A percentile compares a stretch with the other conserved stretches of the same genome.
These are phyloP conservation scores for Monilinia fructigena DNA, from an alignment of 2,329 filamentous ascomycete species.

Conservation along the genomic window DNA sequence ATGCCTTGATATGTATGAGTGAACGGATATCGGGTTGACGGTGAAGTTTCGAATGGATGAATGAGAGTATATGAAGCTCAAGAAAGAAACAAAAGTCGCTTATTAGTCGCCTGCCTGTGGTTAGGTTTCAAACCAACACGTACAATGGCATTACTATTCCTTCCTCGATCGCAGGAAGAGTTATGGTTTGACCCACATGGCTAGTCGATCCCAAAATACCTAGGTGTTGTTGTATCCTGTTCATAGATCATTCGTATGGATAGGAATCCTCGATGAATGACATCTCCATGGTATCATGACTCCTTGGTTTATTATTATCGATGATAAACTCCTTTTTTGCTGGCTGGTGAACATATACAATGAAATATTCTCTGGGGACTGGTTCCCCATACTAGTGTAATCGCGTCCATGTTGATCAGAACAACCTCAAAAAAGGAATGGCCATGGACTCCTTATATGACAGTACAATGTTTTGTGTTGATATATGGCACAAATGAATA, in stretches of 20 bases:
- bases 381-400: background rate
- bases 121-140: background rate
- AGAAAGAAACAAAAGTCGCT: background rate
- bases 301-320: background rate
- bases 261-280: background rate
- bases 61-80: background rate
- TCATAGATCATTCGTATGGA: background rate
- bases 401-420: background rate
- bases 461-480: background rate
- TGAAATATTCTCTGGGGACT: background rate
- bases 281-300: background rate
- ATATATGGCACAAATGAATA: background rate
- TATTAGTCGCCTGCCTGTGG: background rate
- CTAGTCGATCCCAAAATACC: background rate
- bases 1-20: background rate
- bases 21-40: background rate
- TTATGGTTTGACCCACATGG: background rate
- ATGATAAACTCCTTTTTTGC: background rate
- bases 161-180: background rate
- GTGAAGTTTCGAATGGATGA: background rate
- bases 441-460: background rate
- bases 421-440: background rate
- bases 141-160: background rate
- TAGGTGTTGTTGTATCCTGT: background rate
- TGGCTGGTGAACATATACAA: background rate